Evolutionary conservation across 495 filamentous ascomycete genomes (phyloP), one percentile per base, ranked within the genome.

Genomic region (Tuber calosporum): DNA sequence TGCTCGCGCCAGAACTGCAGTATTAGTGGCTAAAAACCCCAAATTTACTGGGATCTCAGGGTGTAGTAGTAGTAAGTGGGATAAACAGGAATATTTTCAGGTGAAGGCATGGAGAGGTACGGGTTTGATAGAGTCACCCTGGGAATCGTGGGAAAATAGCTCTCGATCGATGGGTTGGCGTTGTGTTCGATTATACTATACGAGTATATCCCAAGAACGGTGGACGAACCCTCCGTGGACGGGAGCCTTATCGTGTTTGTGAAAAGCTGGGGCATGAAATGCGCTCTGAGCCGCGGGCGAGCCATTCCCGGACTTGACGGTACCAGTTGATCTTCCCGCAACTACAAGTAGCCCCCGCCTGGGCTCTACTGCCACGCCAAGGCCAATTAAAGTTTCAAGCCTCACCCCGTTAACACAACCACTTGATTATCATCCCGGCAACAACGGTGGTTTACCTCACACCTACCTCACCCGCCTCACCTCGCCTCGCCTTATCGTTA

Each of bases 301-400:
- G 48, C 48, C 48, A 11, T 58, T 26, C 48, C 48, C 48, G 48
- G 2, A 26, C 48, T 19, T 26, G n/a, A 26, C 13, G 13, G 26
- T n/a, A 34, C 0, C 26, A 5, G 53, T 58, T 26, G 9, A 62
- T 17, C 26, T 13, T 62, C 53, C 48, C 48, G 22, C 48, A 1
- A 48, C 43, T 48, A 22, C 2, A 6, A 9, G 5, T 53, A 53
- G n/a, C 45, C 45, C 45, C 45, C 45, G n/a, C 43, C 53, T n/a
- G n/a, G n/a, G 22, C n/a, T n/a, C n/a, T 0, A 26, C 48, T 15
- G 8, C 39, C 11, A 22, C 39, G 75, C 75, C 72, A 71, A 76
- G 75, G 37, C 58, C n/a, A 78, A 73, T 67, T 78, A 78, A 78
- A 75, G 70, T 77, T 78, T 78, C 77, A 78, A 78, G 76, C 76